Base-by-base conservation (phyloP, 257 asterid genomes). In the Forsythia suspensa region DNA sequence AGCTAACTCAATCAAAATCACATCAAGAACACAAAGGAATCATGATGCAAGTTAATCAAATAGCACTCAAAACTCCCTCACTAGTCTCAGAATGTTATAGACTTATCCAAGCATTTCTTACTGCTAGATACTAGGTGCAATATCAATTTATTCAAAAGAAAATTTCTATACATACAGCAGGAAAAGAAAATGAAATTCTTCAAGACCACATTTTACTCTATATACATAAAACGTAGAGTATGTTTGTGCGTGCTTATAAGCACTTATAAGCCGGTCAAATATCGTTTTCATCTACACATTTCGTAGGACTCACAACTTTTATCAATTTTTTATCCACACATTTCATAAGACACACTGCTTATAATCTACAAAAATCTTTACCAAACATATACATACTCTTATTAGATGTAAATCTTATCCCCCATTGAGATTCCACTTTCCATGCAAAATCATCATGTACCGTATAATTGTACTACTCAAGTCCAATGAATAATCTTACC, bases 391-490 rank as follows among this genome's bases (percentile, higher is more conserved):
- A 29, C 34, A 29, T 29, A 29, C 34, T 29, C 34, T 5, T 39
- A 39, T n/a, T 46, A 65, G 51, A 36, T 39, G 36, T 16, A 40
- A 71, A 41, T 48, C 74, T 20, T 43, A 40, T 36, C 37, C 34
- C 72, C 71, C 46, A 2, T 20, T 20, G n/a, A 48, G 3, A 42
- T 69, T 59, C 44, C 43, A 29, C 37, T 71, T 16, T 12, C 44
- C 21, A 63, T 24, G 55, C 10, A 79, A 41, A 82, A 75, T 29
- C 51, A 79, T 42, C 52, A 57, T 34, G 24, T 73, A 24, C n/a
- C 4, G 68, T 18, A 67, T 41, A 13, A 71, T 5, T 44, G 43
- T 24, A 24, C 61, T 20, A 21, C 21, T 20, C 42, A 76, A 72
- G 10, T 36, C 63, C 52, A 74, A 67, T 34, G 16, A 40, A 44